Conservation (phyloP, 805 yeast species). For the Debaryomyces maramus region DNA sequence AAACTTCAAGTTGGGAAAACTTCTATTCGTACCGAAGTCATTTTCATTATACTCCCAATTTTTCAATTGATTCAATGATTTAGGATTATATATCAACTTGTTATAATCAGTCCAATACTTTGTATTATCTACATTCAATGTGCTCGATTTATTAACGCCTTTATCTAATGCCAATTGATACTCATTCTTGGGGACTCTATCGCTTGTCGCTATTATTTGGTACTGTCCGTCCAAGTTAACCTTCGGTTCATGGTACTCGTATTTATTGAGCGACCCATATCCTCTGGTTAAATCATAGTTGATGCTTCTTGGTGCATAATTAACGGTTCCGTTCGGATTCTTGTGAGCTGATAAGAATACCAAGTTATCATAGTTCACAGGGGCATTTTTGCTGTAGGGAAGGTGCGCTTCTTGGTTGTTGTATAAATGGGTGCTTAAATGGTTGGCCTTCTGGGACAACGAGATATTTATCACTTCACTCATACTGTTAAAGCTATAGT, state of each 20-base stretch:
- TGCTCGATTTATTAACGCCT: conserved; percentile 27
- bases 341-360: conserved; percentile 30
- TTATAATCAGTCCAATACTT: conserved; percentile 81
- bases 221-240: conserved; percentile 2
- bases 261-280: conserved; percentile 62
- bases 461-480: conserved; percentile 74
- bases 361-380: conserved; percentile 49
- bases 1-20: conserved; percentile 42
- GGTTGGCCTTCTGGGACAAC: conserved; percentile 71
- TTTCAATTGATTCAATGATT: conserved; percentile 50
- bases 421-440: conserved; percentile 75
- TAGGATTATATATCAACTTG: conserved; percentile 65
- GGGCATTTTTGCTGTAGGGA: conserved; percentile 47
- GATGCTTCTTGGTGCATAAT: conserved; percentile 75
- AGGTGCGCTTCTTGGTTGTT: conserved; percentile 74
- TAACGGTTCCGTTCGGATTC: conserved; percentile 30
- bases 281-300: conserved; percentile 84
- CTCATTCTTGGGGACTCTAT: conserved; percentile 46
- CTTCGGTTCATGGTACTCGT: conserved; percentile 42
- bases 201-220: conserved; percentile 33
- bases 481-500: too few species aligned
- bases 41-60: conserved; percentile 53
- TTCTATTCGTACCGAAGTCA: conserved; percentile 22
- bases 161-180: conserved; percentile 67
- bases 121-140: conserved; percentile 42